A percentile compares a stretch with the other conserved stretches of the same genome.
phyloP scores from a whole-genome alignment of 371 early-diverging fungal genomes.

The Haplosporangium sp. region DNA sequence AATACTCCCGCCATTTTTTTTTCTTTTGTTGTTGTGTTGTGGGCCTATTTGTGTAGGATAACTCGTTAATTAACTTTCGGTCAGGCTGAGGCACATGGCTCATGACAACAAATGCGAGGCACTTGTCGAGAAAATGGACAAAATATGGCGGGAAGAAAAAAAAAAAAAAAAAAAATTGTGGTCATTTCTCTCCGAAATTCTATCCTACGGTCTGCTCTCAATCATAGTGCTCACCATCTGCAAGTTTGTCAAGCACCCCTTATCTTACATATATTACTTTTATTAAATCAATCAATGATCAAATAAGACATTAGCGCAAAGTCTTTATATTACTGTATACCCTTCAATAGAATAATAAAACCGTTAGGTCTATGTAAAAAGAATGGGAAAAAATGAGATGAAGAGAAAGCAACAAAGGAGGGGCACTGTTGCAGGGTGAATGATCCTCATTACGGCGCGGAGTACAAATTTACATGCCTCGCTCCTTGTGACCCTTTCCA shows the following conservation, averaged over 20 bases:
- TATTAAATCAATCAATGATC: neutral
- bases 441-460: too few species aligned
- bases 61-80: neutral
- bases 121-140: neutral
- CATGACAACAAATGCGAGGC: neutral
- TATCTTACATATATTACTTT: neutral
- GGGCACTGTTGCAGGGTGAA: too few species aligned
- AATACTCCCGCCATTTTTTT: slow-evolving; percentile 1
- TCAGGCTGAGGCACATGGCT: slow-evolving; percentile 5
- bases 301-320: too few species aligned
- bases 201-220: neutral
- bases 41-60: too few species aligned
- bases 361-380: too few species aligned
- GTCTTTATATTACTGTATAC: too few species aligned
- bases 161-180: too few species aligned
- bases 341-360: too few species aligned
- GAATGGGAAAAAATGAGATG: too few species aligned
- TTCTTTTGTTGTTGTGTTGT: neutral
- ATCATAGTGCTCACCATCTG: neutral
- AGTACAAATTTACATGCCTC: too few species aligned
- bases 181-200: neutral
- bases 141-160: neutral
- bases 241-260: neutral
- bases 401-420: too few species aligned
- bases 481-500: too few species aligned